Evolutionary conservation across 208 protist species (phyloP).

Genomic region (Wallacemonas sp.): DNA sequence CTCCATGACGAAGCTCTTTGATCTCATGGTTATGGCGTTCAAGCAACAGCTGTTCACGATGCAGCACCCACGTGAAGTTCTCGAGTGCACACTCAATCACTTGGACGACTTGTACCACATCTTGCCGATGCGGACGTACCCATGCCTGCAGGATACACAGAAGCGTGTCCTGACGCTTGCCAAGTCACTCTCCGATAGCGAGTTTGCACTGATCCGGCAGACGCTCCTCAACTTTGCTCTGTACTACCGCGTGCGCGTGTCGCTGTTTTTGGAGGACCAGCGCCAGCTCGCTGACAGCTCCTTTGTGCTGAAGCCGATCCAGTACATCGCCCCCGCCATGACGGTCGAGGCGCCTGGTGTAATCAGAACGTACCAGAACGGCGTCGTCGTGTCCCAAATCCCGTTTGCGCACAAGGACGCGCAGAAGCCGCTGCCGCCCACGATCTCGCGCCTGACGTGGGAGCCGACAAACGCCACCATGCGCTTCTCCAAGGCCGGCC

Average conservation of each 20-base stretch:
- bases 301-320: slow-evolving; percentile 47
- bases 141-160: slow-evolving; percentile 25
- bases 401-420: slow-evolving; percentile 61
- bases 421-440: slow-evolving; percentile 28
- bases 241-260: slow-evolving; percentile 75
- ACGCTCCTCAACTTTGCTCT: slow-evolving; percentile 76
- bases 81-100: slow-evolving; percentile 89
- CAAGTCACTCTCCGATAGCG: slow-evolving; percentile 28
- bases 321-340: slow-evolving; percentile 45
- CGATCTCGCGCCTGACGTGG: slow-evolving; percentile 45
- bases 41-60: slow-evolving; percentile 89
- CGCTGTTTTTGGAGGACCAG: slow-evolving; percentile 78
- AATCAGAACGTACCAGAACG: slow-evolving; percentile 40
- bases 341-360: slow-evolving; percentile 52
- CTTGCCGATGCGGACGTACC: slow-evolving; percentile 19
- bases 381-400: background rate
- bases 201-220: slow-evolving; percentile 62
- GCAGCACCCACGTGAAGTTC: slow-evolving; percentile 79
- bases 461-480: slow-evolving; percentile 22
- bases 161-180: slow-evolving; percentile 31
- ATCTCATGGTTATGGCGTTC: slow-evolving; percentile 92
- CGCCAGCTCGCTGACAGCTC: slow-evolving; percentile 71
- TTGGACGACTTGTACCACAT: slow-evolving; percentile 61
- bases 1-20: slow-evolving; percentile 92
- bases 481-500: slow-evolving; percentile 54